Evolutionary conservation across 1,284 basidiomycete species (phyloP).

Genomic region (Anthracocystis panici-leucophaei): DNA sequence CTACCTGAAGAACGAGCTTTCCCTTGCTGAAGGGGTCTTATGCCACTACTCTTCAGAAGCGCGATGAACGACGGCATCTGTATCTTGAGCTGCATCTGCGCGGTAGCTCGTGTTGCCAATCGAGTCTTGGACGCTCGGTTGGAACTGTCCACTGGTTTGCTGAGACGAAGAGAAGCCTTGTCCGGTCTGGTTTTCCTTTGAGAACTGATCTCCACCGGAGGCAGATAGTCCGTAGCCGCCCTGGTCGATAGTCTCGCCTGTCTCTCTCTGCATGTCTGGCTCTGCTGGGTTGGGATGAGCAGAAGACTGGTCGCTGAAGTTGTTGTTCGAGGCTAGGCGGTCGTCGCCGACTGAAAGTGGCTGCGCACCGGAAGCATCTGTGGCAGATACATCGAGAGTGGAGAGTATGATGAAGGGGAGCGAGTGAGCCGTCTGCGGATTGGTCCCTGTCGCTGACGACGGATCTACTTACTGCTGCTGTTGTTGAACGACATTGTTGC

Average conservation of each 20-base stretch:
- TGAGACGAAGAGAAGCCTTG: slow-evolving; percentile 37
- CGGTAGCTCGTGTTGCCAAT: slow-evolving; percentile 25
- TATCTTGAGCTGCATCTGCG: slow-evolving; percentile 26
- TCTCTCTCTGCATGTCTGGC: slow-evolving; percentile 22
- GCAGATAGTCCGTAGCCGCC: slow-evolving; percentile 44
- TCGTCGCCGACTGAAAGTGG: slow-evolving; percentile 43
- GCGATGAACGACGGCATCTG: slow-evolving; percentile 25
- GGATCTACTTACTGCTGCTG: slow-evolving; percentile 30
- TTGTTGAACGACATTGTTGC: slow-evolving; percentile 24
- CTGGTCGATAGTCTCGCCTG: slow-evolving; percentile 43
- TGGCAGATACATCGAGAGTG: neutral
- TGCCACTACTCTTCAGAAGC: slow-evolving; percentile 7
- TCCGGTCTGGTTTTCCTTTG: slow-evolving; percentile 44
- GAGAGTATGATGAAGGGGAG: too few species aligned
- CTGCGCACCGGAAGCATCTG: slow-evolving; percentile 32
- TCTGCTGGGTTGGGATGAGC: slow-evolving; percentile 32
- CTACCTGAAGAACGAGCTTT: neutral
- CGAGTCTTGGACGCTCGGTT: slow-evolving; percentile 44
- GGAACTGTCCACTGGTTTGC: slow-evolving; percentile 29
- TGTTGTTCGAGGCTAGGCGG: slow-evolving; percentile 45
- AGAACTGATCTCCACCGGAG: slow-evolving; percentile 44
- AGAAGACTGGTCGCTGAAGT: slow-evolving; percentile 41
- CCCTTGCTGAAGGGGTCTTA: neutral
- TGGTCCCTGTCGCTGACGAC: neutral
- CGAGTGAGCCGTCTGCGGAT: neutral